Percentiles rank a stretch among this genome's conserved stretches.
Conservation (phyloP, 257 asterid genomes). For the Lavandula angustifolia region DNA sequence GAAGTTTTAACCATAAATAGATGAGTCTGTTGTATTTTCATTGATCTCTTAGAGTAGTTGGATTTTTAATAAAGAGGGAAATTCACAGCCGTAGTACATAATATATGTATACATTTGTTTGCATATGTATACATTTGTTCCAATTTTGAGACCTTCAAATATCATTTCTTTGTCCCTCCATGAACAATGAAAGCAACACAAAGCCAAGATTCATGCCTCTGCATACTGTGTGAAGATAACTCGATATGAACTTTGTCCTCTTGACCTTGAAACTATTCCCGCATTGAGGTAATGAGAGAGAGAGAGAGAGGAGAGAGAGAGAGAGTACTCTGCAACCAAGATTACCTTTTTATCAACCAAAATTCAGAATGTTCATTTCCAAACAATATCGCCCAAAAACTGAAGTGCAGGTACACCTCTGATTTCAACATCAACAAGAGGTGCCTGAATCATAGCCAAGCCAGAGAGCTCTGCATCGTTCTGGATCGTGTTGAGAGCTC, state of each 20-base stretch:
- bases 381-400: slow-evolving; percentile 86
- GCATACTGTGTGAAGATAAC: too few relatives aligned
- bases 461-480: slow-evolving; percentile 74
- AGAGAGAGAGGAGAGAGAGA: neutral
- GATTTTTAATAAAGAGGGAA: too few relatives aligned
- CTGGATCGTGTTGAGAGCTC: slow-evolving; percentile 59
- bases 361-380: slow-evolving; percentile 55
- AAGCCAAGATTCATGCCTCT: slow-evolving; percentile 19
- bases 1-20: too few relatives aligned
- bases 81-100: too few relatives aligned
- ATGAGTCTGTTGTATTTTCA: too few relatives aligned
- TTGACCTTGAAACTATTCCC: neutral
- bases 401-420: slow-evolving; percentile 99
- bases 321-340: neutral
- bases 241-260: neutral
- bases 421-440: slow-evolving; percentile 94
- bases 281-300: neutral
- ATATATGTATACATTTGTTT: too few relatives aligned
- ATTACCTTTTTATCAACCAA: slow-evolving; percentile 23
- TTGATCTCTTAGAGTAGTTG: too few relatives aligned
- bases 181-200: neutral
- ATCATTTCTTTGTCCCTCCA: neutral
- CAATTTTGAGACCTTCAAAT: neutral
- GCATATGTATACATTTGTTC: too few relatives aligned
- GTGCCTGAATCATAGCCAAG: slow-evolving; percentile 75